Evolutionary conservation across 2,329 filamentous ascomycete genomes (phyloP), one percentile per base, ranked within the genome.

Genomic region (Alternaria metachromatica): DNA sequence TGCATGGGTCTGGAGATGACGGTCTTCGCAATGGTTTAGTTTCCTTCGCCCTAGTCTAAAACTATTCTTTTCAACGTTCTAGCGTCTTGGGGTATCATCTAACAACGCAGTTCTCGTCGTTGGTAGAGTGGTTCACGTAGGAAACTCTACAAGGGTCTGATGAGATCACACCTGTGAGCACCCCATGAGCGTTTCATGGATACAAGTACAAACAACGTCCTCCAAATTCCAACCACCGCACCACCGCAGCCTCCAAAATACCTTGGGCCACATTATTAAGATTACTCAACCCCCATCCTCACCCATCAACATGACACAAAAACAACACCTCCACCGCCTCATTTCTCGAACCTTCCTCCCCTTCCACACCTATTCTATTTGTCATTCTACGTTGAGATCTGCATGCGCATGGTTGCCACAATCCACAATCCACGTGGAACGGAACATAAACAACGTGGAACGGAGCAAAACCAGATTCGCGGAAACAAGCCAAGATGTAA

Each of bases 331-430:
- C 13, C 13, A n/a, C 49, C 49, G 49, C 49, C 49, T 53, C 49
- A 53, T 21, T 53, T 53, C 37, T 41, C 20, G 49, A 23, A 41
- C 28, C 20, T 53, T 53, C 28, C 20, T 15, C 9, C 18, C 8
- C 37, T 37, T 37, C 28, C 11, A 5, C 23, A 2, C 20, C 49
- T n/a, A 53, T 53, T 53, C 49, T 53, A 53, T 53, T 53, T 53
- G 49, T 53, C 49, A 53, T n/a, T 53, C 49, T 37, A 53, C 49
- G 49, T 53, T 53, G 49, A 25, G 49, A 37, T 53, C 20, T 53
- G 30, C 28, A 53, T 41, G 13, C 5, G 30, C 49, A 8, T 13
- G 13, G 49, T 20, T 41, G 20, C 49, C 20, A 41, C 49, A 13
- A 25, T 25, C 23, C 23, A 25, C 23, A 25, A 25, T 41, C 30